These are phyloP conservation scores for Plasmodium coatneyi DNA, from an alignment of 169 alveolate genomes.

Conservation along the genomic window DNA sequence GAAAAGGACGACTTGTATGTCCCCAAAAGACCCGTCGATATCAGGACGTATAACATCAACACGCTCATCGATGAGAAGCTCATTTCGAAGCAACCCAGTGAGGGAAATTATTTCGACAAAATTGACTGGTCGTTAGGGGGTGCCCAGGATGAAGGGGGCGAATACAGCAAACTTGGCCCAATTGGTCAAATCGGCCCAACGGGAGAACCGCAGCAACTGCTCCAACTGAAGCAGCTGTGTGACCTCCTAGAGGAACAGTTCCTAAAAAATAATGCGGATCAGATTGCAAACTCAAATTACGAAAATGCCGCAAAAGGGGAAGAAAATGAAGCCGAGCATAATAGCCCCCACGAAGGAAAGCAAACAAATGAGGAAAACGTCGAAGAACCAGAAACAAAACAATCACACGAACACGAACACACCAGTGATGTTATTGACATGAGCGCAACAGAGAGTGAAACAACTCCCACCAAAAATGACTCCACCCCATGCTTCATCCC, in stretches of 20 bases:
- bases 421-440: not conserved
- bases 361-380: not conserved
- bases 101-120: not conserved
- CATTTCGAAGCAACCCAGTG: not conserved
- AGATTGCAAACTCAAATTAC: not conserved
- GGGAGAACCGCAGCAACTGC: not conserved
- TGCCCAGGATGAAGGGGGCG: not conserved
- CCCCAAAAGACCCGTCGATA: constrained; percentile 49
- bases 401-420: not conserved
- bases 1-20: constrained; percentile 54
- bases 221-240: not conserved
- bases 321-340: not conserved
- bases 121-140: not conserved
- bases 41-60: constrained; percentile 34
- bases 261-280: constrained; percentile 24
- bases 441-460: not conserved
- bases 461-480: not conserved
- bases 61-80: constrained; percentile 49
- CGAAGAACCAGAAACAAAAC: not conserved
- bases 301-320: not conserved
- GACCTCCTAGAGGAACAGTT: constrained; percentile 52
- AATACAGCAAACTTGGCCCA: not conserved
- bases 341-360: not conserved
- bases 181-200: not conserved
- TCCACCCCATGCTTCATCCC: constrained; percentile 9